phyloP scores from a whole-genome alignment of 306 rosid species.

The Rosa chinensis region DNA sequence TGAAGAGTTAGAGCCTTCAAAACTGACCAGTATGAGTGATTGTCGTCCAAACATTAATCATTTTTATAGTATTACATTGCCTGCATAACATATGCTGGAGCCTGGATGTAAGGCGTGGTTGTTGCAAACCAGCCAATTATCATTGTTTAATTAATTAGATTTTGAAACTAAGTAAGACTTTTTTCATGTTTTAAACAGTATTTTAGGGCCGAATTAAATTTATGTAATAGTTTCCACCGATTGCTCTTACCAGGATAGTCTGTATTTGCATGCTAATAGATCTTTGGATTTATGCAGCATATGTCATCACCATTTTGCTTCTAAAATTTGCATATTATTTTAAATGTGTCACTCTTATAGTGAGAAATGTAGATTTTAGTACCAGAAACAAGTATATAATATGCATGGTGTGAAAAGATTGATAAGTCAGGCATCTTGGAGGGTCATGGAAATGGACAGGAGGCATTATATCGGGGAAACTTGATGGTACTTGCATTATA shows the following conservation, averaged over 20 bases:
- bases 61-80: not conserved
- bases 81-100: constrained; percentile 4
- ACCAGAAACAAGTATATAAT: not conserved
- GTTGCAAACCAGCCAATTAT: not conserved
- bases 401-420: not conserved
- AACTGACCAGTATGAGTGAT: not conserved
- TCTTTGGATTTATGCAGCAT: not conserved
- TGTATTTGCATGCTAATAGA: not conserved
- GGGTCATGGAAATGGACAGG: not conserved
- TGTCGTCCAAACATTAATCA: not conserved
- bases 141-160: not conserved
- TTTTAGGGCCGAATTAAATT: not conserved
- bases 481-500: not conserved
- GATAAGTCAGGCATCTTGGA: not conserved
- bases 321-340: not conserved
- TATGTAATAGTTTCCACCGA: not conserved
- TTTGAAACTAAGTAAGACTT: not conserved
- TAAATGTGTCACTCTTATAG: not conserved
- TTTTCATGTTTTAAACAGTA: not conserved
- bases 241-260: not conserved
- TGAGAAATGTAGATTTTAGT: not conserved
- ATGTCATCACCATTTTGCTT: not conserved
- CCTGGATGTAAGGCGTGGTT: not conserved
- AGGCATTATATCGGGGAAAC: not conserved
- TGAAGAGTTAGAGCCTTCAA: not conserved